phyloP scores from a whole-genome alignment of 139 green algal species.

The Parachlorella kessleri region DNA sequence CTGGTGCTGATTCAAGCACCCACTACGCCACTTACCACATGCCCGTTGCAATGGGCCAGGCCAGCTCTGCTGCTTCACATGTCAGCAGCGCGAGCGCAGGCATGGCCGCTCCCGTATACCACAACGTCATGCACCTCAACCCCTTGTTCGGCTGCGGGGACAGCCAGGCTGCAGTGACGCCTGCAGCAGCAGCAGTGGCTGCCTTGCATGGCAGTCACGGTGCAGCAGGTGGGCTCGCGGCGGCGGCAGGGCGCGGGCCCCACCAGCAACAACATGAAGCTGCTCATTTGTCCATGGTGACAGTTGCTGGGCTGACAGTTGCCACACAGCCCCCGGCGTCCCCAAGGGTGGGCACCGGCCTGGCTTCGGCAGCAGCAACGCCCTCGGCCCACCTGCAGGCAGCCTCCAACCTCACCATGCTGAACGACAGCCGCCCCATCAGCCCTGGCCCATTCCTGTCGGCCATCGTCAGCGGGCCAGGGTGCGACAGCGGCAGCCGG shows the following conservation, averaged over 20 bases:
- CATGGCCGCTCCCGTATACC: no score
- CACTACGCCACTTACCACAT: neutral
- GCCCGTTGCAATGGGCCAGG: neutral
- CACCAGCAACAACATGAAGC: no score
- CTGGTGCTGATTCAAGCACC: neutral
- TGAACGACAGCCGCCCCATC: slow-evolving; percentile 24
- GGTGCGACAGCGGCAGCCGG: slow-evolving; percentile 1
- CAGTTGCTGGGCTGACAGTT: neutral
- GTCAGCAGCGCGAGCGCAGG: no score
- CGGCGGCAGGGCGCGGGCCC: no score
- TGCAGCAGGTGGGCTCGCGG: no score
- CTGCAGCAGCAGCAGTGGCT: no score
- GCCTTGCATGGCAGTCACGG: no score
- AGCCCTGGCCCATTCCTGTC: slow-evolving; percentile 21
- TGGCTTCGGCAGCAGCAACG: neutral
- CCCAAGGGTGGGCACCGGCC: neutral
- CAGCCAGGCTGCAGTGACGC: neutral
- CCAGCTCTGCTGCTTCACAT: neutral
- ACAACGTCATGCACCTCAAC: neutral
- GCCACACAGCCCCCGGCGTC: neutral
- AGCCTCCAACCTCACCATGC: slow-evolving; percentile 23
- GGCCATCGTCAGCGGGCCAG: neutral
- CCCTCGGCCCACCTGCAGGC: slow-evolving; percentile 8
- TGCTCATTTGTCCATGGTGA: no score
- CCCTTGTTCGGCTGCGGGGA: neutral